Evolutionary conservation across 306 rosid genomes (phyloP).

Genomic region (Spatholobus suberectus): DNA sequence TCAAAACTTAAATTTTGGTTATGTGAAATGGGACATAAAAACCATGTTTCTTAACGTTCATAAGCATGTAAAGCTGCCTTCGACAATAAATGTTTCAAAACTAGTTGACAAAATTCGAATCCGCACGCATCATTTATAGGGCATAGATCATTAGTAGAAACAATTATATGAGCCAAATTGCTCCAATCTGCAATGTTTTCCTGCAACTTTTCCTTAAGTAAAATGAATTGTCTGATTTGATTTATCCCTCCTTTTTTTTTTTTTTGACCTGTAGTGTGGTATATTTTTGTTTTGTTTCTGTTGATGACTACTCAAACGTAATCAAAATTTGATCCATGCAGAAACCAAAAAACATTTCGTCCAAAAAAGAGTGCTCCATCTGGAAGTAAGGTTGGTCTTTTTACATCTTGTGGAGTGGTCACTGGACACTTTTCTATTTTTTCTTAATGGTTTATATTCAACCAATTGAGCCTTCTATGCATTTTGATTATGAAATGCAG

Average conservation of each 20-base stretch:
- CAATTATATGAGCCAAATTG: neutral
- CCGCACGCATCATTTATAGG: neutral
- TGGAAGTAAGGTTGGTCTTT: constrained; percentile 73
- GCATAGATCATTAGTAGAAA: constrained; percentile 12
- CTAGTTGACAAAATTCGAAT: neutral
- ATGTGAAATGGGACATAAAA: neutral
- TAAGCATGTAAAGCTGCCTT: constrained; percentile 11
- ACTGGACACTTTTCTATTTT: constrained; percentile 10
- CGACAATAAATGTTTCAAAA: constrained; percentile 4
- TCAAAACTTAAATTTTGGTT: neutral
- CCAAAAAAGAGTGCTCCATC: constrained; percentile 88
- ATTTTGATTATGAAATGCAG: constrained; percentile 48
- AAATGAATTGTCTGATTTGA: constrained; percentile 24
- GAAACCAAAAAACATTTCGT: constrained; percentile 87
- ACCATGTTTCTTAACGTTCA: neutral
- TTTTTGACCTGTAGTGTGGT: neutral
- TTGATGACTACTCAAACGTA: neutral
- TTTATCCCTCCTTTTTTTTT: neutral
- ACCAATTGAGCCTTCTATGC: constrained; percentile 1
- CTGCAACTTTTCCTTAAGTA: neutral
- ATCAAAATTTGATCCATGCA: constrained; percentile 46
- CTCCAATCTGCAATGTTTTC: constrained; percentile 1
- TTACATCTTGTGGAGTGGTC: neutral
- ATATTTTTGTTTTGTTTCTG: neutral
- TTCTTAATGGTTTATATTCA: neutral